Percentiles rank a stretch among this genome's conserved stretches.
Conservation (phyloP, 2,329 filamentous ascomycete genomes). For the Diplodia mutila region DNA sequence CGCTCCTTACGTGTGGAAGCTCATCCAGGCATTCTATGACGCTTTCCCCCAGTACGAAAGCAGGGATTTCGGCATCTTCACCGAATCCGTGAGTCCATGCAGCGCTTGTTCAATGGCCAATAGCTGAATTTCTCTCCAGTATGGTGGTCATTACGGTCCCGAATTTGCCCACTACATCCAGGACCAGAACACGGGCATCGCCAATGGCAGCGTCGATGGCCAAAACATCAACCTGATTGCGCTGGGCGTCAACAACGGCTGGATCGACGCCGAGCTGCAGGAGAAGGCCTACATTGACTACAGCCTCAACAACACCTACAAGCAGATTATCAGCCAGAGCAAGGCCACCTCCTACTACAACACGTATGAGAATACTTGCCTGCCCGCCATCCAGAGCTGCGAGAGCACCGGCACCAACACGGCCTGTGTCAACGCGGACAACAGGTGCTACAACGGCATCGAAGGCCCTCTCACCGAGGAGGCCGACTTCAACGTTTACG, state of each 20-base stretch:
- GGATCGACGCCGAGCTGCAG: slow-evolving; percentile 42
- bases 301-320: slow-evolving; percentile 24
- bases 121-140: background rate
- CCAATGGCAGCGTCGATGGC: slow-evolving; percentile 26
- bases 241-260: slow-evolving; percentile 43
- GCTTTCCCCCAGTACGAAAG: slow-evolving; percentile 26
- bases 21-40: slow-evolving; percentile 54
- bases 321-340: slow-evolving; percentile 17
- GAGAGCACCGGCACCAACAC: slow-evolving; percentile 19
- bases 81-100: slow-evolving; percentile 1
- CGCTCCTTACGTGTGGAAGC: slow-evolving; percentile 58
- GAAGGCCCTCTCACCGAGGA: slow-evolving; percentile 40
- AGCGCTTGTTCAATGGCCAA: background rate
- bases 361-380: slow-evolving; percentile 23
- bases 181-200: slow-evolving; percentile 22
- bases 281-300: slow-evolving; percentile 27
- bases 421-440: slow-evolving; percentile 32
- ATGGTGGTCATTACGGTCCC: slow-evolving; percentile 24
- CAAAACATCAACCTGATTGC: slow-evolving; percentile 18
- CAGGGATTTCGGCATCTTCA: slow-evolving; percentile 37
- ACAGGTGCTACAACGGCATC: slow-evolving; percentile 49
- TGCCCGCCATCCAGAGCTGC: slow-evolving; percentile 23
- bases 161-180: slow-evolving; percentile 26
- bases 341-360: slow-evolving; percentile 18
- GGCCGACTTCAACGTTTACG: slow-evolving; percentile 26